Percentiles rank a stretch among this genome's conserved stretches.
Evolutionary conservation across 176 grass and related monocot species (phyloP).

Genomic region (Raddia distichophylla): DNA sequence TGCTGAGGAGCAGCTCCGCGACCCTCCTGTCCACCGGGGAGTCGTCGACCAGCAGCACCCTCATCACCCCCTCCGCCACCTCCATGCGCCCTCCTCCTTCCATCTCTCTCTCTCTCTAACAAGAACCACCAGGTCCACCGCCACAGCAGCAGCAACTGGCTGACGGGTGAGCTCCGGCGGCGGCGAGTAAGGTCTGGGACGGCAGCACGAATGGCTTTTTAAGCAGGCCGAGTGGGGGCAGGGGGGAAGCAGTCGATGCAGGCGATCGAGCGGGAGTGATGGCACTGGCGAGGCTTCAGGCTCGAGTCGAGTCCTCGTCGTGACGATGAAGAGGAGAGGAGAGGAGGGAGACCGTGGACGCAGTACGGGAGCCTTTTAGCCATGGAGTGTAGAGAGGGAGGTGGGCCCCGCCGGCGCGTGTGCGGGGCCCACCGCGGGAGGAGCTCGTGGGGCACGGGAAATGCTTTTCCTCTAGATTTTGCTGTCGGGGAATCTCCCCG

Average conservation of each 20-base stretch:
- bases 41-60: conserved; percentile 92
- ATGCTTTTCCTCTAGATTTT: conserved; percentile 73
- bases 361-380: too few species aligned
- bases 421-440: conserved; percentile 33
- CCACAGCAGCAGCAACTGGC: not conserved
- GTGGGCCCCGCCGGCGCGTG: not conserved
- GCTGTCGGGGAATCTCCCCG: conserved; percentile 84
- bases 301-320: too few species aligned
- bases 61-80: conserved; percentile 48
- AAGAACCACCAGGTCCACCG: not conserved
- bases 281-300: not conserved
- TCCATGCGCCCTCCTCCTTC: not conserved
- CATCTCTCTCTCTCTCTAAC: conserved; percentile 18
- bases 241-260: conserved; percentile 12
- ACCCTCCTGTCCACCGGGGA: conserved; percentile 80
- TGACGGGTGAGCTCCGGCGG: not conserved
- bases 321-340: too few species aligned
- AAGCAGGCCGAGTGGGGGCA: not conserved
- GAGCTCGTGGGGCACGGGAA: conserved; percentile 50
- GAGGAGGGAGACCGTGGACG: not conserved
- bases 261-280: not conserved
- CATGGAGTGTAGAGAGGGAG: not conserved
- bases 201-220: conserved; percentile 3
- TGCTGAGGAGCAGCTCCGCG: conserved; percentile 71
- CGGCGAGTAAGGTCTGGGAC: not conserved